Percentiles rank a stretch among this genome's conserved stretches.
Conservation (phyloP, 2,329 filamentous ascomycete species). For the Calonectria pauciramosa region DNA sequence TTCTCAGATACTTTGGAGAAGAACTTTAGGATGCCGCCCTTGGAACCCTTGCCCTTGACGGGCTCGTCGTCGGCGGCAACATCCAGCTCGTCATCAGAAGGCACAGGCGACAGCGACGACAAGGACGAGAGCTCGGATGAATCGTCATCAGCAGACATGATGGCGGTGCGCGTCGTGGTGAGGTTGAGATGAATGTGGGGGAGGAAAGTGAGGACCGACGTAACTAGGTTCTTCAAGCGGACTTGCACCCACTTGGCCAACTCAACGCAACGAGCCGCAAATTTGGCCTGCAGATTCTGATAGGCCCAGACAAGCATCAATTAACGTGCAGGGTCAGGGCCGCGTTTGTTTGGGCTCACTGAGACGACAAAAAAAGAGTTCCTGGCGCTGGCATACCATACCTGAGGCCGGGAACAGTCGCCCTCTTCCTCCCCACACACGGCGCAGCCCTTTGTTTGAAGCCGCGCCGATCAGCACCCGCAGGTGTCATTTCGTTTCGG, state of each 20-base stretch:
- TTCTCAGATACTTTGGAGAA: slow-evolving; percentile 70
- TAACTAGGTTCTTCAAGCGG: slow-evolving; percentile 44
- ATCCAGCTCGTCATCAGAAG: slow-evolving; percentile 65
- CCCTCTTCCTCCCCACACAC: slow-evolving; percentile 26
- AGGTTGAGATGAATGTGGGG: slow-evolving; percentile 49
- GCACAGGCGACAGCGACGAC: slow-evolving; percentile 62
- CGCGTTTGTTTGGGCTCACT: slow-evolving; percentile 15
- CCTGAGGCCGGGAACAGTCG: slow-evolving; percentile 1
- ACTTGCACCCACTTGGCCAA: slow-evolving; percentile 50
- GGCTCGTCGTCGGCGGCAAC: slow-evolving; percentile 52
- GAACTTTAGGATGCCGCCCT: slow-evolving; percentile 76
- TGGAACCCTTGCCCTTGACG: slow-evolving; percentile 59
- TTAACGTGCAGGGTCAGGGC: slow-evolving; percentile 32
- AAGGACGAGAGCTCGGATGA: slow-evolving; percentile 75
- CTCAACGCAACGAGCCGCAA: slow-evolving; percentile 48
- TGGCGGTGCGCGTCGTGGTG: slow-evolving; percentile 48
- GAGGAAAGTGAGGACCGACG: slow-evolving; percentile 49
- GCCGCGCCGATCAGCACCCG: slow-evolving; percentile 24
- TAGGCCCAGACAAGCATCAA: slow-evolving; percentile 46
- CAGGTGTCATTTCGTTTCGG: slow-evolving; percentile 13
- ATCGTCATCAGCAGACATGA: slow-evolving; percentile 72
- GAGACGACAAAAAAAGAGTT: slow-evolving; percentile 10
- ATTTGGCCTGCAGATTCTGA: slow-evolving; percentile 48
- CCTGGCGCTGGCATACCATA: slow-evolving; percentile 15
- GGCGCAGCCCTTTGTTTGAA: slow-evolving; percentile 21